These are phyloP conservation scores for Ceratocystis alfenasii DNA, from an alignment of 2,329 filamentous ascomycete species.

Conservation along the genomic window DNA sequence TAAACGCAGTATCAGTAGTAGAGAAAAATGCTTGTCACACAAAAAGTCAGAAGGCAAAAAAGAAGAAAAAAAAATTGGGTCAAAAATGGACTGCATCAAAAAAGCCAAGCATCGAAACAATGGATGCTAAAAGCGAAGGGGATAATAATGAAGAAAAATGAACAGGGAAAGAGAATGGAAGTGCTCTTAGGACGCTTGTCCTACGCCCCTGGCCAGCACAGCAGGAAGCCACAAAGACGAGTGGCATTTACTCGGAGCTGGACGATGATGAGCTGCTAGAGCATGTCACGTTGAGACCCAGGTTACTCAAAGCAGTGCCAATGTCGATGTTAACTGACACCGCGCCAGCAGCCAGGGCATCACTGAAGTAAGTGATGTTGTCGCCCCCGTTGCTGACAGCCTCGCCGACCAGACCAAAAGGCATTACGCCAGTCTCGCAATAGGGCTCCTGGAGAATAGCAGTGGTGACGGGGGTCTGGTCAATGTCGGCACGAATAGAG, in stretches of 20 bases:
- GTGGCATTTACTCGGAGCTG: not conserved
- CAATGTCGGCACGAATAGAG: slow-evolving; percentile 42
- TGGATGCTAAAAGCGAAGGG: not conserved
- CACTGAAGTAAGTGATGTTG: slow-evolving; percentile 43
- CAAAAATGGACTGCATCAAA: no score
- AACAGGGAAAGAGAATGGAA: slow-evolving; percentile 2
- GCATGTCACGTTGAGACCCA: slow-evolving; percentile 26
- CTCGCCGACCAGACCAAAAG: slow-evolving; percentile 43
- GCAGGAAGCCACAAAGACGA: not conserved
- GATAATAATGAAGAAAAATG: not conserved
- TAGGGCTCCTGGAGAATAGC: slow-evolving; percentile 34
- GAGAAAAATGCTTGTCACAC: not conserved
- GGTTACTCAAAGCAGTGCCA: slow-evolving; percentile 32
- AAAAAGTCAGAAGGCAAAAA: not conserved
- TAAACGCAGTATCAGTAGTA: not conserved
- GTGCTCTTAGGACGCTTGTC: not conserved
- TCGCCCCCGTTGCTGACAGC: slow-evolving; percentile 41
- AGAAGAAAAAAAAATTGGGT: not conserved
- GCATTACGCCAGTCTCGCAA: slow-evolving; percentile 44
- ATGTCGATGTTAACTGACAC: slow-evolving; percentile 44
- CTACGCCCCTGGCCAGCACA: not conserved
- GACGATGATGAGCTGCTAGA: slow-evolving; percentile 13
- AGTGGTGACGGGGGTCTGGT: slow-evolving; percentile 38
- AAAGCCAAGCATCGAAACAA: no score
- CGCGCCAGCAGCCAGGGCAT: slow-evolving; percentile 41